These are phyloP conservation scores for Myxozyma geophila DNA, from an alignment of 805 yeast species.

Conservation along the genomic window DNA sequence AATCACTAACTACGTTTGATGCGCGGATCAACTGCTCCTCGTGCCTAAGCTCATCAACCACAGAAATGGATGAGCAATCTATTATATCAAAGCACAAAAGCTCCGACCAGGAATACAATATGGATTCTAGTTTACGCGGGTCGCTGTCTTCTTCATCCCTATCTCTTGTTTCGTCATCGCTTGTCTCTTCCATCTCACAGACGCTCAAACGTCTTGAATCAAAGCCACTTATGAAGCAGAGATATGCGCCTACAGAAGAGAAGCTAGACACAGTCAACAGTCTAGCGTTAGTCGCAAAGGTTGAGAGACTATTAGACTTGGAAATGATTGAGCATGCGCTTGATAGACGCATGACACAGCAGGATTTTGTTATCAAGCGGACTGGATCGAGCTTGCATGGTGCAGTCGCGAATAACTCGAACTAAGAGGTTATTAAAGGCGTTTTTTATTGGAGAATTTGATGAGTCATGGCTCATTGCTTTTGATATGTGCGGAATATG, in stretches of 20 bases:
- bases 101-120: background rate
- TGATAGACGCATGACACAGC: conserved; percentile 16
- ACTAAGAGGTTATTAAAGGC: background rate
- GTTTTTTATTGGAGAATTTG: background rate
- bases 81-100: too few species aligned
- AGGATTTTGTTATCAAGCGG: conserved; percentile 13
- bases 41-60: background rate
- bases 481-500: background rate
- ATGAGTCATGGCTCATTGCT: background rate
- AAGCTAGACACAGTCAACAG: conserved; percentile 9
- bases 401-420: background rate
- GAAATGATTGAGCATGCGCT: conserved; percentile 18
- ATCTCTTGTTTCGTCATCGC: background rate
- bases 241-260: conserved; percentile 20
- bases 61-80: background rate
- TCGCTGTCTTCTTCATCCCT: background rate
- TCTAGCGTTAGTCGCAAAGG: conserved; percentile 21
- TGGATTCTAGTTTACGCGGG: too few species aligned
- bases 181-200: conserved; percentile 11
- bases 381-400: background rate
- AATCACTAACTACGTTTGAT: background rate
- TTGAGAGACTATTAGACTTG: conserved; percentile 8
- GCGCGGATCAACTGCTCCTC: background rate
- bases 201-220: conserved; percentile 15
- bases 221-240: conserved; percentile 16